Evolutionary conservation across 2,329 filamentous ascomycete genomes (phyloP).

Genomic region (Aspergillus spinulosporus): DNA sequence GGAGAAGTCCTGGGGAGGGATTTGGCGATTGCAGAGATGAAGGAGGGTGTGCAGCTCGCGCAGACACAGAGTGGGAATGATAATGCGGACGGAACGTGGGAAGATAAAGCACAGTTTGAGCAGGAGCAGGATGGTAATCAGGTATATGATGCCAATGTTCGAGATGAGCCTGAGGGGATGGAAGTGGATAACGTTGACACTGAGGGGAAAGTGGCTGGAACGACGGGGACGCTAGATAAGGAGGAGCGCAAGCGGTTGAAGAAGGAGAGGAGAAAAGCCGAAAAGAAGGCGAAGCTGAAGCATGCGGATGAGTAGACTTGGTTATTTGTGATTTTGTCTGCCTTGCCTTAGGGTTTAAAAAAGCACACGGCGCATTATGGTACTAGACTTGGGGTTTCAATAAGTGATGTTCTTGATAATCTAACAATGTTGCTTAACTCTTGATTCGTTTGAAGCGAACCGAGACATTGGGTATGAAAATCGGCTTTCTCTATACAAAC

Average conservation of each 20-base stretch:
- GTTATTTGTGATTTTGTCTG: neutral
- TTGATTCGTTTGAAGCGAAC: neutral
- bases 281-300: constrained; percentile 42
- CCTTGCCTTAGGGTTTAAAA: constrained; percentile 15
- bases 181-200: constrained; percentile 44
- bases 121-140: constrained; percentile 48
- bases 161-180: constrained; percentile 35
- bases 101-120: constrained; percentile 41
- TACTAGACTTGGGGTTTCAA: neutral
- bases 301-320: constrained; percentile 23
- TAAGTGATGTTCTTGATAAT: neutral
- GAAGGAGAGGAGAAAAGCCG: constrained; percentile 53
- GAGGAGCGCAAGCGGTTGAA: constrained; percentile 57
- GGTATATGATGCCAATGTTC: constrained; percentile 33
- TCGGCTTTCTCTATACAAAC: neutral
- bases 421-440: neutral
- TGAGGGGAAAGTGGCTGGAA: constrained; percentile 3
- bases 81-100: constrained; percentile 24
- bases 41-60: constrained; percentile 34
- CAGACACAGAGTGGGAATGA: constrained; percentile 22
- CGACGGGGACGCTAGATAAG: constrained; percentile 46
- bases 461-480: neutral
- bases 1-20: constrained; percentile 46
- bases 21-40: constrained; percentile 38
- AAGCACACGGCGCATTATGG: constrained; percentile 12